Percentiles rank a stretch among this genome's conserved stretches.
Conservation (phyloP, 306 rosid genomes). For the Herpetospermum pedunculosum region DNA sequence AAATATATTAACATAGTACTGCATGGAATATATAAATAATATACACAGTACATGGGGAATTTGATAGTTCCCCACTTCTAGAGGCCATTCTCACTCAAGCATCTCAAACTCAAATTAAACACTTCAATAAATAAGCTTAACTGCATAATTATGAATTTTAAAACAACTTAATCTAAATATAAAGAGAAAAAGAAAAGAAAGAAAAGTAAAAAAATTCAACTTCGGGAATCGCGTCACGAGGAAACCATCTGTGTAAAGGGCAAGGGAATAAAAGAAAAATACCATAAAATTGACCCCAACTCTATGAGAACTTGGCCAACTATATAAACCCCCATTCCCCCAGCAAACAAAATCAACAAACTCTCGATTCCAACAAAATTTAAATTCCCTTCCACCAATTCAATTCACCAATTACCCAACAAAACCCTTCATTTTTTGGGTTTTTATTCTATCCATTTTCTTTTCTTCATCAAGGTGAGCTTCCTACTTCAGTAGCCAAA, state of each 20-base stretch:
- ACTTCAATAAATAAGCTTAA: not conserved
- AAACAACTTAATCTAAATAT: not conserved
- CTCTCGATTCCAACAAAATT: constrained; percentile 13
- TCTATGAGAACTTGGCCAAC: constrained; percentile 15
- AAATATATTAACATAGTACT: not conserved
- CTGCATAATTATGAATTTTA: not conserved
- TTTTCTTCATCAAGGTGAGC: constrained; percentile 8
- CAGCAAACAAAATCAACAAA: constrained; percentile 33
- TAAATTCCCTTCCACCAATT: not conserved
- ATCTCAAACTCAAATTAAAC: not conserved
- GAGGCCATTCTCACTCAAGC: not conserved
- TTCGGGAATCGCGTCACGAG: constrained; percentile 24
- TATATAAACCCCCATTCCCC: constrained; percentile 47
- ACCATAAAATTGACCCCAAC: constrained; percentile 8
- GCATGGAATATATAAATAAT: not conserved
- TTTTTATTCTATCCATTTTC: not conserved
- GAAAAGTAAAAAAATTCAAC: constrained; percentile 9
- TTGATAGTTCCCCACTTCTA: not conserved
- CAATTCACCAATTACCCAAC: not conserved
- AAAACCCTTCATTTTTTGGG: not conserved
- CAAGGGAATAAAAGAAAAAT: constrained; percentile 31
- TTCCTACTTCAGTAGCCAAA: not conserved
- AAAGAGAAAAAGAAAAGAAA: not conserved
- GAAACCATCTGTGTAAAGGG: constrained; percentile 23
- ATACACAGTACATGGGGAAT: too few species aligned